Base-by-base conservation (phyloP, 768 basidiomycete genomes). In the Leccinum rimulosum region DNA sequence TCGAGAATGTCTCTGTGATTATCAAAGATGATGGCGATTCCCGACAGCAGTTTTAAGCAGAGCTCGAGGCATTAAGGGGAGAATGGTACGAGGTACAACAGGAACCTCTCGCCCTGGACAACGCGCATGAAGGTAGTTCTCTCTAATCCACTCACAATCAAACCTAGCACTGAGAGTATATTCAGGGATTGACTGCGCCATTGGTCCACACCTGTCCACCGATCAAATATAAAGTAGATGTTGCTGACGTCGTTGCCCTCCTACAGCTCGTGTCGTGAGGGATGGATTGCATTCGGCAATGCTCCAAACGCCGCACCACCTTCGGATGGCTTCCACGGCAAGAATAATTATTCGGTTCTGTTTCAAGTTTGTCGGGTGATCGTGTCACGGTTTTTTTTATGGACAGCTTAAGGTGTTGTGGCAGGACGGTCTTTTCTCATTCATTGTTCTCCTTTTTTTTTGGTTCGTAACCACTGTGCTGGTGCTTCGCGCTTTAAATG, bases 241-340 rank as follows among this genome's bases (percentile, higher is more conserved):
- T 82, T 17, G 77, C 78, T 25, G 79, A 80, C 8, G 77, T 92
- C 60, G 77, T 85, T 40, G 77, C 85, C 6, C 71, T 87, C 22
- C 81, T 96, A 31, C 81, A 81, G 52, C 84, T 89, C 9, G 66
- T 33, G 33, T 33, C 33, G 33, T 96, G 91, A 95, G 33, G 33
- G 33, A 11, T 33, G 33, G 33, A 73, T 82, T 87, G 12, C 89
- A 95, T 31, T 87, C 84, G 1, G 75, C 85, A 52, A 89, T 84
- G 66, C 82, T 89, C 62, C 75, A 71, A 45, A 67, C 70, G 57
- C 78, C 74, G 51, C 80, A 80, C 56, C 74, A 74, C 53, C 82
- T 80, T 74, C 83, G 80, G 47, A 79, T 81, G 22, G 56, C 70
- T 11, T 80, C 81, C 1, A 79, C 80, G 0, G 75, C 69, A 14